Evolutionary conservation across 768 basidiomycete species (phyloP).

Genomic region (Mrakia blollopis): DNA sequence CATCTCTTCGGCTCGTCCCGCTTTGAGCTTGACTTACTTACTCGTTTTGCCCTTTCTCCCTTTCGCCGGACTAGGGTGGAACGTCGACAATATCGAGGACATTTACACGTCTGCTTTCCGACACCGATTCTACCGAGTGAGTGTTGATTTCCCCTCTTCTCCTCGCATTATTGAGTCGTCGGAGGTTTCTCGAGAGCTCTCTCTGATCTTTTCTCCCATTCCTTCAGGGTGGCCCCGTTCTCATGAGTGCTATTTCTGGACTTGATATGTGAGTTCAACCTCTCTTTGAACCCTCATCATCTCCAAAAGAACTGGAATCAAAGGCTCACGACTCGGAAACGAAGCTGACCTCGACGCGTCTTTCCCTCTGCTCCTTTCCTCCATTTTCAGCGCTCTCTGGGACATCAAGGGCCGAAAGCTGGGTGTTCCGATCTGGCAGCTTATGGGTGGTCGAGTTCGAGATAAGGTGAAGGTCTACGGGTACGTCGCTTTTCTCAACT

Average conservation of each 20-base stretch:
- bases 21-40: neutral
- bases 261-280: slow-evolving; percentile 56
- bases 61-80: slow-evolving; percentile 29
- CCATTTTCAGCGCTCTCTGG: slow-evolving; percentile 52
- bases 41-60: neutral
- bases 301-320: too few species aligned
- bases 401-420: slow-evolving; percentile 68
- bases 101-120: slow-evolving; percentile 56
- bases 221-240: slow-evolving; percentile 5
- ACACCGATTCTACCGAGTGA: slow-evolving; percentile 60
- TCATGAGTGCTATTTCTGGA: slow-evolving; percentile 53
- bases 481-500: neutral
- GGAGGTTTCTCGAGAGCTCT: too few species aligned
- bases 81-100: slow-evolving; percentile 56
- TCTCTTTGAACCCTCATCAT: too few species aligned
- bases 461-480: slow-evolving; percentile 30
- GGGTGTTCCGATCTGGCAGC: slow-evolving; percentile 59
- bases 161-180: neutral
- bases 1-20: too few species aligned
- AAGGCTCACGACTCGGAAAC: too few species aligned
- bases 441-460: slow-evolving; percentile 45
- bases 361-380: too few species aligned
- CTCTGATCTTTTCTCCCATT: neutral
- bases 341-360: too few species aligned
- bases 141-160: neutral